A percentile compares a stretch with the other conserved stretches of the same genome.
These are phyloP conservation scores for Meira miltonrushii DNA, from an alignment of 1,284 basidiomycete genomes.

Conservation along the genomic window DNA sequence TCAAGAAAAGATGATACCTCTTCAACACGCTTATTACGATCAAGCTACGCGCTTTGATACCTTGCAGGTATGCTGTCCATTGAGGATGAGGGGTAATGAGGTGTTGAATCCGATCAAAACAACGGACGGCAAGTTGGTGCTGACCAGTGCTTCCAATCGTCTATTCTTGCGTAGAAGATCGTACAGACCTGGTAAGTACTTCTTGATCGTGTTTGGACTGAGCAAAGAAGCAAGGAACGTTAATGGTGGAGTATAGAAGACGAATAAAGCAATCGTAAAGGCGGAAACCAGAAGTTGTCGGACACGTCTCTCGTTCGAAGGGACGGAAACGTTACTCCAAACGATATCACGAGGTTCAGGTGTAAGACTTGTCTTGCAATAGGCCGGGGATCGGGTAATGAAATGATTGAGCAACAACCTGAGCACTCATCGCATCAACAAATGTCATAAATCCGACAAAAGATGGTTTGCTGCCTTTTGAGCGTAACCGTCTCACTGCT, in stretches of 20 bases:
- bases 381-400: conserved; percentile 57
- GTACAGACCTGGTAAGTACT: conserved; percentile 74
- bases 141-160: conserved; percentile 75
- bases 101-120: conserved; percentile 88
- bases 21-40: conserved; percentile 87
- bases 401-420: conserved; percentile 82
- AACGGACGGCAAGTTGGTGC: conserved; percentile 84
- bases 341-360: conserved; percentile 94
- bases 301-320: conserved; percentile 47
- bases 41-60: conserved; percentile 78
- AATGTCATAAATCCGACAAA: conserved; percentile 93
- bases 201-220: conserved; percentile 85
- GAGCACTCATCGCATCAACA: conserved; percentile 77
- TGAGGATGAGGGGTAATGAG: conserved; percentile 78
- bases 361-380: conserved; percentile 56
- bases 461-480: conserved; percentile 68
- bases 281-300: conserved; percentile 54
- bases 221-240: conserved; percentile 72
- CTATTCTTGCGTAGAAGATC: conserved; percentile 71
- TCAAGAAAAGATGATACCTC: conserved; percentile 76
- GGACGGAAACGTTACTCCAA: conserved; percentile 78
- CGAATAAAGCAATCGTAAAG: conserved; percentile 64
- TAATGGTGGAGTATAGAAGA: conserved; percentile 50
- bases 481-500: conserved; percentile 58
- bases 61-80: conserved; percentile 77